Evolutionary conservation across 139 green algal species (phyloP).

Genomic region (Ulvella scutata): DNA sequence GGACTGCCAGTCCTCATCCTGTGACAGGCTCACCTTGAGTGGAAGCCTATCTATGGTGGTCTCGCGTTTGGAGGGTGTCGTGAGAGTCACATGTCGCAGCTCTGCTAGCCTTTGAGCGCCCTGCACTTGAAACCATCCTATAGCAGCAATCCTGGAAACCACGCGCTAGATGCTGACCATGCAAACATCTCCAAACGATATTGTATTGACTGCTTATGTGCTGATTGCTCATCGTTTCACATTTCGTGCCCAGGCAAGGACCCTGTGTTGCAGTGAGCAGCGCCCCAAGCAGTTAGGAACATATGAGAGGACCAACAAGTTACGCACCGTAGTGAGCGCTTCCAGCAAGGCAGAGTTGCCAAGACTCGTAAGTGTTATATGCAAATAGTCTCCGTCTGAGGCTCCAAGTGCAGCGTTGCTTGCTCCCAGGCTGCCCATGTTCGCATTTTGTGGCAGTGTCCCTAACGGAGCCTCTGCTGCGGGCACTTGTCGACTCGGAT

Average conservation of each 20-base stretch:
- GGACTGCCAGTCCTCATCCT: constrained; percentile 1
- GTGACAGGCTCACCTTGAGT: background rate
- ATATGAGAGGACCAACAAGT: background rate
- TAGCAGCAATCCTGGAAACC: background rate
- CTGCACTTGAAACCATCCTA: background rate
- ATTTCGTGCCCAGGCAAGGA: background rate
- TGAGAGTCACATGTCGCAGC: background rate
- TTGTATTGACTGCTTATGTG: background rate
- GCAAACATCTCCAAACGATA: background rate
- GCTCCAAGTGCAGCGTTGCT: background rate
- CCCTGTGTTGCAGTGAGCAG: too few relatives aligned
- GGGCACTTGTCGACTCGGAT: too few relatives aligned
- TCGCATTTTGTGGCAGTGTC: background rate
- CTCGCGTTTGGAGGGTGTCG: background rate
- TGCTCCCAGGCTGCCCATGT: background rate
- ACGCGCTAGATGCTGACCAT: background rate
- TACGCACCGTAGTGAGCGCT: background rate
- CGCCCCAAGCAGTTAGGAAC: too few relatives aligned
- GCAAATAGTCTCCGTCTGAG: background rate
- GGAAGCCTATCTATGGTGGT: background rate
- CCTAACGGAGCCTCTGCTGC: background rate
- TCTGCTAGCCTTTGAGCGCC: background rate
- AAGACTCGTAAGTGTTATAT: background rate
- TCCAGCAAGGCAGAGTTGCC: background rate
- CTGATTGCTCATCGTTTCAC: background rate